phyloP scores from a whole-genome alignment of 2,329 filamentous ascomycete species.

The Botrytis paeoniae region DNA sequence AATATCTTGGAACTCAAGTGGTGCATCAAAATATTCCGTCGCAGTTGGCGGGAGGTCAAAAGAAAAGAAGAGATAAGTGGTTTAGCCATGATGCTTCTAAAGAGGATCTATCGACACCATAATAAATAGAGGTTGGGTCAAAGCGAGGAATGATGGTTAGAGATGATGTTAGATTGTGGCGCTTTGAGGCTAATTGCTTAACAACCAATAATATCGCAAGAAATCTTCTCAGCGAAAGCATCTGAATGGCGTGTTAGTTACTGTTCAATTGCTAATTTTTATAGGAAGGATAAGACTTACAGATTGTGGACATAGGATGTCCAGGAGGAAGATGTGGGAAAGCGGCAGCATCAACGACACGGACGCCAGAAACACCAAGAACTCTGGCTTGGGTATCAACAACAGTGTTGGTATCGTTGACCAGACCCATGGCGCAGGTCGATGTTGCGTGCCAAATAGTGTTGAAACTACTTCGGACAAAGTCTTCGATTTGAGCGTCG shows the following conservation, averaged over 20 bases:
- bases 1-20: slow-evolving; percentile 9
- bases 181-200: background rate
- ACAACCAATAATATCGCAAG: slow-evolving; percentile 22
- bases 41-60: background rate
- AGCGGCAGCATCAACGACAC: slow-evolving; percentile 31
- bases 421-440: slow-evolving; percentile 55
- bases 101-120: background rate
- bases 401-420: slow-evolving; percentile 39
- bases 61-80: background rate
- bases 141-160: background rate
- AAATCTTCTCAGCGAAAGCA: slow-evolving; percentile 45
- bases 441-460: slow-evolving; percentile 52
- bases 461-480: slow-evolving; percentile 33
- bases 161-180: background rate
- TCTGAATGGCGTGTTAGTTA: slow-evolving; percentile 28
- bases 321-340: slow-evolving; percentile 39
- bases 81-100: background rate
- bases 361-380: slow-evolving; percentile 26
- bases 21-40: slow-evolving; percentile 5
- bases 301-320: slow-evolving; percentile 44
- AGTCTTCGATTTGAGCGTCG: slow-evolving; percentile 29
- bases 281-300: slow-evolving; percentile 29
- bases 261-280: background rate
- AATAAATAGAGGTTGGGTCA: background rate
- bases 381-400: slow-evolving; percentile 30